phyloP scores from a whole-genome alignment of 495 filamentous ascomycete genomes.

The Geopyxis carbonaria region DNA sequence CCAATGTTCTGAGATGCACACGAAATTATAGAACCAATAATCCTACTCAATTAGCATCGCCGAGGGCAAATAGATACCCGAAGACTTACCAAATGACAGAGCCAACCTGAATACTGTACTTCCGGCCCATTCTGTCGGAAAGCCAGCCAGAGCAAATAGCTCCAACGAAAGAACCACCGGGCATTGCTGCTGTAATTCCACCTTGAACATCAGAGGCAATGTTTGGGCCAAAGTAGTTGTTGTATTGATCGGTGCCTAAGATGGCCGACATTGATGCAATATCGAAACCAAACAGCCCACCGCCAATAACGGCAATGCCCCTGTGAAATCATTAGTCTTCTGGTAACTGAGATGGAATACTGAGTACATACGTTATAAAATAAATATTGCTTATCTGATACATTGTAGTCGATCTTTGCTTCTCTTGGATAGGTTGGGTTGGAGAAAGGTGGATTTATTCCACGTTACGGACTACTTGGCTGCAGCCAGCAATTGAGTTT shows the following conservation, averaged over 20 bases:
- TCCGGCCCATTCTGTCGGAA: conserved; percentile 52
- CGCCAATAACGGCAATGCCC: conserved; percentile 21
- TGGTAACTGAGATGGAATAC: background rate
- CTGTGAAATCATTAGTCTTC: background rate
- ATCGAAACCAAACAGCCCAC: conserved; percentile 64
- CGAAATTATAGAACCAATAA: conserved; percentile 47
- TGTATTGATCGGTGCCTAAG: conserved; percentile 44
- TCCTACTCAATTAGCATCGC: conserved; percentile 6
- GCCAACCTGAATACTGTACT: conserved; percentile 30
- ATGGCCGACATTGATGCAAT: conserved; percentile 67
- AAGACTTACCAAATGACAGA: conserved; percentile 25
- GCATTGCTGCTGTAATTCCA: conserved; percentile 50
- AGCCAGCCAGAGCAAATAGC: conserved; percentile 49
- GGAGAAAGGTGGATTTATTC: too few species aligned
- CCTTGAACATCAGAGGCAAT: conserved; percentile 20
- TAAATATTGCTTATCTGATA: conserved; percentile 23
- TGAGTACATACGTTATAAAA: conserved; percentile 19
- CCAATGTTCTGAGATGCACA: conserved; percentile 57
- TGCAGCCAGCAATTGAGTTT: too few species aligned
- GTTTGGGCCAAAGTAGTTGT: conserved; percentile 41
- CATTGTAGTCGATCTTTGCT: too few species aligned
- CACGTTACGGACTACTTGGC: too few species aligned
- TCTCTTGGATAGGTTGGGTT: too few species aligned
- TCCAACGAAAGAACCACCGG: conserved; percentile 56
- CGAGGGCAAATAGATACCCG: background rate